phyloP scores from a whole-genome alignment of 331 rosid genomes.

The Malus hybrid region DNA sequence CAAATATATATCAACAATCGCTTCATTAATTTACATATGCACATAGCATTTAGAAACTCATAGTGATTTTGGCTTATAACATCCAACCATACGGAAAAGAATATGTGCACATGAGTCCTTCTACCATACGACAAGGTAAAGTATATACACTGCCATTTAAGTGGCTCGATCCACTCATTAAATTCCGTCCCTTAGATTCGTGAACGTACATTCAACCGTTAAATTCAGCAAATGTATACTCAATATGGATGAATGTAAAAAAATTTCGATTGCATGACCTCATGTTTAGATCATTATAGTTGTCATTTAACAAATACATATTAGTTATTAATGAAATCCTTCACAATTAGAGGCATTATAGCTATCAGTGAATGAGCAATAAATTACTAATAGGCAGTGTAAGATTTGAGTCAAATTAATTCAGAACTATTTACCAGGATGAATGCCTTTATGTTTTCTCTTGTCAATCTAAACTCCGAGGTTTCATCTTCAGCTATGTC shows the following conservation, averaged over 20 bases:
- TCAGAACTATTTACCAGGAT: slow-evolving; percentile 8
- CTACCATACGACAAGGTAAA: too few relatives aligned
- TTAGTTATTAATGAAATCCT: not conserved
- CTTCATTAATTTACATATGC: not conserved
- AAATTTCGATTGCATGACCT: not conserved
- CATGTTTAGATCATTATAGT: not conserved
- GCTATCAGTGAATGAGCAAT: not conserved
- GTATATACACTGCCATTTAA: too few relatives aligned
- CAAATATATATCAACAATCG: not conserved
- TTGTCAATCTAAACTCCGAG: slow-evolving; percentile 25
- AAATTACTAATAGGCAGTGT: not conserved
- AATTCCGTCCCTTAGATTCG: too few relatives aligned
- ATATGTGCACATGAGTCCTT: not conserved
- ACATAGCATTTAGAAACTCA: not conserved
- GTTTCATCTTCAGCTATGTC: slow-evolving; percentile 21
- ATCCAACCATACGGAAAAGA: not conserved
- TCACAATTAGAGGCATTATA: not conserved
- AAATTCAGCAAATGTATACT: too few relatives aligned
- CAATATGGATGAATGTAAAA: too few relatives aligned
- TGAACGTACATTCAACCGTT: too few relatives aligned
- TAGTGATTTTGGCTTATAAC: not conserved
- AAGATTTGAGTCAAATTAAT: too few relatives aligned
- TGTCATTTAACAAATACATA: not conserved
- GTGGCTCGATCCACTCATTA: too few relatives aligned
- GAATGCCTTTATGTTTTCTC: slow-evolving; percentile 39